These are phyloP conservation scores for Penicillium coffeae DNA, from an alignment of 495 filamentous ascomycete genomes.

Conservation along the genomic window DNA sequence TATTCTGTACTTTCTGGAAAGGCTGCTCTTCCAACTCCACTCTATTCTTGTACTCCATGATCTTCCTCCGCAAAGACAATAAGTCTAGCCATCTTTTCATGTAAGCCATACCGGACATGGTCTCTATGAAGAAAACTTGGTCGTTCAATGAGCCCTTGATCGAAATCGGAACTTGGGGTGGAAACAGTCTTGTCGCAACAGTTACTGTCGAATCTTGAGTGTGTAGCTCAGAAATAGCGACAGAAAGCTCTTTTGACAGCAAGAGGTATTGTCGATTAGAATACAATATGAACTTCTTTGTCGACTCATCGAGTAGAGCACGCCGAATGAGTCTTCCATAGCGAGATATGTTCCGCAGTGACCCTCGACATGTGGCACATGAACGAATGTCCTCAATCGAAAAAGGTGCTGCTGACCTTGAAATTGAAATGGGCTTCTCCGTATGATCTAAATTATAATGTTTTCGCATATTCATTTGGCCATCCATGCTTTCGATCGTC, in stretches of 20 bases:
- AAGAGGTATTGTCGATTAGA: constrained; percentile 1
- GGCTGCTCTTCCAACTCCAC: constrained; percentile 4
- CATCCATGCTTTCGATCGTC: constrained; percentile 6
- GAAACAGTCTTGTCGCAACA: not conserved
- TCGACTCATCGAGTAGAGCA: not conserved
- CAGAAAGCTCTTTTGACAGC: not conserved
- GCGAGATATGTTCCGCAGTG: constrained; percentile 1
- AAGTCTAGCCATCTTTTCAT: not conserved
- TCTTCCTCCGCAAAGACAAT: not conserved
- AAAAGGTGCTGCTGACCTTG: not conserved
- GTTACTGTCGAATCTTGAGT: not conserved
- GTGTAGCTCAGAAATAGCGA: not conserved
- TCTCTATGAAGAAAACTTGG: too few species aligned
- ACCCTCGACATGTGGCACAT: constrained; percentile 4
- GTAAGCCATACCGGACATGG: too few species aligned
- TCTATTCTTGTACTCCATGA: not conserved
- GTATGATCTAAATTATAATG: constrained; percentile 1
- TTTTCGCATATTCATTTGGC: constrained; percentile 4
- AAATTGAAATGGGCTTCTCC: constrained; percentile 1
- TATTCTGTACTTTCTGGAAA: constrained; percentile 1
- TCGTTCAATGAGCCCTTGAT: too few species aligned
- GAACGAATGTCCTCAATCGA: constrained; percentile 3
- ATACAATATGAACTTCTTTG: constrained; percentile 4
- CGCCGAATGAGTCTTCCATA: constrained; percentile 3
- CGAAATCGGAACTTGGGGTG: too few species aligned